Conservation (phyloP, 2,329 filamentous ascomycete species). For the Tolypocladium inflatum region DNA sequence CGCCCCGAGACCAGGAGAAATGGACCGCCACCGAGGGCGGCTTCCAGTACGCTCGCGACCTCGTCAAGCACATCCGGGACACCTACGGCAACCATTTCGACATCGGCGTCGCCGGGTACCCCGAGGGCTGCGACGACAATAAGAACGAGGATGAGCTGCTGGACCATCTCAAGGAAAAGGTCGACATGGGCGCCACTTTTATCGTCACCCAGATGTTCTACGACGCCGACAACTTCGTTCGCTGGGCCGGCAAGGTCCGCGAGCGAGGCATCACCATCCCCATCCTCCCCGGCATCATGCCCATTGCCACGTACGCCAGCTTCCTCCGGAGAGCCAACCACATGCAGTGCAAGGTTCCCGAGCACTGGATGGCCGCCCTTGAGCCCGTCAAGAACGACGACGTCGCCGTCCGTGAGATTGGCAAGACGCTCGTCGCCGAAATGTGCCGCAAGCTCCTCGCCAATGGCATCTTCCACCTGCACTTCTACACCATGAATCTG, state of each 20-base stretch:
- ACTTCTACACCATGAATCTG: conserved; percentile 99
- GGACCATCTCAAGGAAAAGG: conserved; percentile 92
- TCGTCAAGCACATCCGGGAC: conserved; percentile 73
- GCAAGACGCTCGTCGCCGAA: conserved; percentile 76
- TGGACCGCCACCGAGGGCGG: conserved; percentile 83
- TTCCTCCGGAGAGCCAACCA: conserved; percentile 86
- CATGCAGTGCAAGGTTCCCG: conserved; percentile 78
- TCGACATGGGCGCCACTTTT: conserved; percentile 87
- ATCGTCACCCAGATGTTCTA: conserved; percentile 99
- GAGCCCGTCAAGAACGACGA: conserved; percentile 97
- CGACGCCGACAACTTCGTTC: conserved; percentile 88
- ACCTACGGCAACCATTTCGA: conserved; percentile 73
- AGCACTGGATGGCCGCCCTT: conserved; percentile 68
- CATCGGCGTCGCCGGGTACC: conserved; percentile 94
- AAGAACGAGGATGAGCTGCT: conserved; percentile 76
- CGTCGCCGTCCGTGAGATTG: conserved; percentile 79
- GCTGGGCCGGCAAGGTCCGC: conserved; percentile 81
- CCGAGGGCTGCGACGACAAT: conserved; percentile 91
- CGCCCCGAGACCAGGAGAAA: conserved; percentile 84
- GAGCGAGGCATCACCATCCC: conserved; percentile 75
- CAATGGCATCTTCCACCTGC: conserved; percentile 76
- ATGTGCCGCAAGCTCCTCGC: conserved; percentile 82
- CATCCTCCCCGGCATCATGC: conserved; percentile 80
- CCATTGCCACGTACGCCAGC: conserved; percentile 85
- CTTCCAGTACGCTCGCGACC: conserved; percentile 86